Conservation (phyloP, 208 protist genomes). For the Borovskyia barvae region DNA sequence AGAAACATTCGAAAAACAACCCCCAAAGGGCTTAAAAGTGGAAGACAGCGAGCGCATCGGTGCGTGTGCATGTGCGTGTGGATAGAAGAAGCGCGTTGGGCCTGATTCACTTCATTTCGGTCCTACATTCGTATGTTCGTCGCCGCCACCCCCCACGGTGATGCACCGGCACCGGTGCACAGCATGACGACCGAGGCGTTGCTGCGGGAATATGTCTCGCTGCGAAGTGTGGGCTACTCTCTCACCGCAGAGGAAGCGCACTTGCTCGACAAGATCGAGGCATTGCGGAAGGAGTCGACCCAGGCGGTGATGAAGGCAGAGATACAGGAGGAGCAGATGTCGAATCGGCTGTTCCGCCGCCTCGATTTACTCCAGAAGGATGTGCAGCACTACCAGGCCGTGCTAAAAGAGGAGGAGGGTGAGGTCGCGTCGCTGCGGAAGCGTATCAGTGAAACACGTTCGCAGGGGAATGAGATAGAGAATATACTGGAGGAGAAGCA, state of each 20-base stretch:
- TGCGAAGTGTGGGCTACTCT: constrained; percentile 33
- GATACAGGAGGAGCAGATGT: constrained; percentile 74
- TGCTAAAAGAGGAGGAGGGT: constrained; percentile 58
- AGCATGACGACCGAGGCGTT: constrained; percentile 67
- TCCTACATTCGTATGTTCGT: too few species aligned
- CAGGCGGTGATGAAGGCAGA: constrained; percentile 64
- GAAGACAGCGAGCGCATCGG: background rate
- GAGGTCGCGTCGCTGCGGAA: constrained; percentile 27
- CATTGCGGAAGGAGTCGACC: constrained; percentile 69
- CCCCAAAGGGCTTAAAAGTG: too few species aligned
- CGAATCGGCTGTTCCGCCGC: constrained; percentile 75
- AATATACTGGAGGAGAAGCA: constrained; percentile 64
- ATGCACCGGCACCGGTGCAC: constrained; percentile 19
- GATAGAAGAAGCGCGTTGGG: too few species aligned
- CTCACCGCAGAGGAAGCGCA: constrained; percentile 38
- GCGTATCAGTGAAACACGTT: constrained; percentile 56
- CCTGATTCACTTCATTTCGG: too few species aligned
- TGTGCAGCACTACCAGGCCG: constrained; percentile 34
- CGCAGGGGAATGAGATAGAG: constrained; percentile 60
- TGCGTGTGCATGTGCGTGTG: background rate
- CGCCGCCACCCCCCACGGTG: constrained; percentile 15
- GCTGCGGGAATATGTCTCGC: constrained; percentile 48
- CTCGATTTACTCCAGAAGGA: constrained; percentile 63
- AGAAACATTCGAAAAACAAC: too few species aligned
- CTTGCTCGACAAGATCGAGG: constrained; percentile 48